phyloP scores from a whole-genome alignment of 768 basidiomycete genomes.

The Auricularia sp. region DNA sequence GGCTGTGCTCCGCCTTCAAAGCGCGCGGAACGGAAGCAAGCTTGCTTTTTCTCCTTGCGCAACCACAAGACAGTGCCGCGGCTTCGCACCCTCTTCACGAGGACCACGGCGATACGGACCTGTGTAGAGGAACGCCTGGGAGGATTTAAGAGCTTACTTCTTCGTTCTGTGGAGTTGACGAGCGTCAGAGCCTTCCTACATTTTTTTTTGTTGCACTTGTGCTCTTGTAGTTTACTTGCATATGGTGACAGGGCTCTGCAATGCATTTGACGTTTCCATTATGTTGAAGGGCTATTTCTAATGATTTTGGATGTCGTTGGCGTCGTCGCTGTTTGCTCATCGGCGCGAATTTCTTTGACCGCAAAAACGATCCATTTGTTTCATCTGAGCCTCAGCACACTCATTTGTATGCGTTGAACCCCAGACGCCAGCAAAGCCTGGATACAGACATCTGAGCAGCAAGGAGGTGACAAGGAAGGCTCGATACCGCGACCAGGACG shows the following conservation, averaged over 20 bases:
- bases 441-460: too few relatives aligned
- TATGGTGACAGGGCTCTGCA: background rate
- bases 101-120: background rate
- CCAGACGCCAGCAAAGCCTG: too few relatives aligned
- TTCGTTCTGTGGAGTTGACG: background rate
- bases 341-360: too few relatives aligned
- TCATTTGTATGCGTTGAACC: too few relatives aligned
- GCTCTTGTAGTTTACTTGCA: background rate
- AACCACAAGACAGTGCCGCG: background rate
- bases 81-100: background rate
- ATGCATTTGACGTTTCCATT: background rate
- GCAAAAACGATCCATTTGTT: too few relatives aligned
- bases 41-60: background rate
- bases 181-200: slow-evolving; percentile 2
- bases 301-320: too few relatives aligned
- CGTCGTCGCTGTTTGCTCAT: too few relatives aligned
- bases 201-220: background rate
- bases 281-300: background rate
- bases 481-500: too few relatives aligned
- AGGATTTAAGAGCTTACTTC: background rate
- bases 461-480: too few relatives aligned
- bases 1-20: too few relatives aligned
- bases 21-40: too few relatives aligned
- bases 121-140: background rate
- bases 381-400: too few relatives aligned